phyloP scores from a whole-genome alignment of 768 basidiomycete genomes.

The Suillus discolor region DNA sequence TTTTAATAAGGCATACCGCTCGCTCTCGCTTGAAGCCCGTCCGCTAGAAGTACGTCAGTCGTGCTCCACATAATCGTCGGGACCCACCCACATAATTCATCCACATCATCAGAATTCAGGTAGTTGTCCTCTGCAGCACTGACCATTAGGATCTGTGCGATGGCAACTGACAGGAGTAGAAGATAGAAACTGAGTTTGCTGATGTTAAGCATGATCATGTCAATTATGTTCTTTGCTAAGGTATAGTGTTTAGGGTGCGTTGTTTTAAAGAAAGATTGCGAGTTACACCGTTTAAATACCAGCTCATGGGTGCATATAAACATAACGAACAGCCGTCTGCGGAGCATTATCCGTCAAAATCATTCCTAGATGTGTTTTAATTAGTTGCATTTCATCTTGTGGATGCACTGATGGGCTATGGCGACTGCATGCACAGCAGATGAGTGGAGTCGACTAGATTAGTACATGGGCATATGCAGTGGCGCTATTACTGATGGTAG shows the following conservation, averaged over 20 bases:
- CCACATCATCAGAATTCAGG: too few relatives aligned
- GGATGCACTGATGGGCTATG: neutral
- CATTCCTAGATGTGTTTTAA: neutral
- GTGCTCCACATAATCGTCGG: too few relatives aligned
- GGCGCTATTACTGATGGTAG: too few relatives aligned
- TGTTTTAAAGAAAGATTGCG: too few relatives aligned
- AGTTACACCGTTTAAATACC: neutral
- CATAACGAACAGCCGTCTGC: neutral
- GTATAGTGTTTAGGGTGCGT: neutral
- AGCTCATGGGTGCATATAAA: neutral
- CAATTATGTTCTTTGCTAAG: neutral
- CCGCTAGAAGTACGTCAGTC: too few relatives aligned
- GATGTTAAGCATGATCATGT: neutral
- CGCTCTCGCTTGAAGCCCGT: too few relatives aligned
- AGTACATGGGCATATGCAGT: neutral
- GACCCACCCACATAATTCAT: too few relatives aligned
- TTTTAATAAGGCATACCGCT: too few relatives aligned
- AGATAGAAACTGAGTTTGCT: neutral
- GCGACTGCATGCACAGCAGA: neutral
- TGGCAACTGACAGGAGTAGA: neutral
- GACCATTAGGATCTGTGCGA: neutral
- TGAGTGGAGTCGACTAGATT: neutral
- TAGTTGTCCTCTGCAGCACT: too few relatives aligned
- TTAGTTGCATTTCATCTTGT: too few relatives aligned
- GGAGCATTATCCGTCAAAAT: neutral